A percentile compares a stretch with the other conserved stretches of the same genome.
Conservation (phyloP, 176 grass and related monocot species). For the Tuctoria greenei region DNA sequence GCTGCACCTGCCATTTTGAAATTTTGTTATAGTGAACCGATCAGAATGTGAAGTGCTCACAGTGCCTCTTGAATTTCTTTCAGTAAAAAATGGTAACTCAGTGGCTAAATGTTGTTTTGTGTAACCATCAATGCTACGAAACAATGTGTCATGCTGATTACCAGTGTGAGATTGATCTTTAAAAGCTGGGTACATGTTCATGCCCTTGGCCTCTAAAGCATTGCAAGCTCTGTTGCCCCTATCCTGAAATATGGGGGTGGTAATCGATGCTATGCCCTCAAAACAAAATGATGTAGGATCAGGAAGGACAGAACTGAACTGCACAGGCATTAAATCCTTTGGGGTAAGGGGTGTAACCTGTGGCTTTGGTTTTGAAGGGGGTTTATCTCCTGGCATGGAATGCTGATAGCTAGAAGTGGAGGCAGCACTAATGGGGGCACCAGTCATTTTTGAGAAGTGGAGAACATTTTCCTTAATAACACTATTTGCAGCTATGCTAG, state of each 20-base stretch:
- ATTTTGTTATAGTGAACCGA: slow-evolving; percentile 45
- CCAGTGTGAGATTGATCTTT: slow-evolving; percentile 41
- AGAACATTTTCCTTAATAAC: slow-evolving; percentile 31
- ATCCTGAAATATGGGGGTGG: slow-evolving; percentile 50
- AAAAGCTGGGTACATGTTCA: slow-evolving; percentile 41
- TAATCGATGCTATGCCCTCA: slow-evolving; percentile 49
- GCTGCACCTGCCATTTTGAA: slow-evolving; percentile 46
- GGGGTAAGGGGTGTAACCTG: slow-evolving; percentile 44
- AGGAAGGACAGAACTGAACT: slow-evolving; percentile 52
- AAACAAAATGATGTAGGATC: slow-evolving; percentile 61
- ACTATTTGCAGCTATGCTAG: slow-evolving; percentile 24
- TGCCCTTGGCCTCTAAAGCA: slow-evolving; percentile 37
- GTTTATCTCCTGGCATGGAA: slow-evolving; percentile 25
- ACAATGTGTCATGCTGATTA: slow-evolving; percentile 36
- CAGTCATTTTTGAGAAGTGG: slow-evolving; percentile 26
- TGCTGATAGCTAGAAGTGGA: slow-evolving; percentile 32
- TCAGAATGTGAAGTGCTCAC: slow-evolving; percentile 41
- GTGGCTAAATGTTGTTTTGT: slow-evolving; percentile 29
- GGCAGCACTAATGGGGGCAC: slow-evolving; percentile 23
- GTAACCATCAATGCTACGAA: slow-evolving; percentile 46
- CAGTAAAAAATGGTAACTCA: slow-evolving; percentile 35
- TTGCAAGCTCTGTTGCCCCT: slow-evolving; percentile 34
- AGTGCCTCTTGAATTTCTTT: slow-evolving; percentile 29
- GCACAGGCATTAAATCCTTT: slow-evolving; percentile 66
- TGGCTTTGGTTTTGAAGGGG: slow-evolving; percentile 34